Evolutionary conservation across 2,329 filamentous ascomycete genomes (phyloP).

Genomic region (Lecanosticta acicola): DNA sequence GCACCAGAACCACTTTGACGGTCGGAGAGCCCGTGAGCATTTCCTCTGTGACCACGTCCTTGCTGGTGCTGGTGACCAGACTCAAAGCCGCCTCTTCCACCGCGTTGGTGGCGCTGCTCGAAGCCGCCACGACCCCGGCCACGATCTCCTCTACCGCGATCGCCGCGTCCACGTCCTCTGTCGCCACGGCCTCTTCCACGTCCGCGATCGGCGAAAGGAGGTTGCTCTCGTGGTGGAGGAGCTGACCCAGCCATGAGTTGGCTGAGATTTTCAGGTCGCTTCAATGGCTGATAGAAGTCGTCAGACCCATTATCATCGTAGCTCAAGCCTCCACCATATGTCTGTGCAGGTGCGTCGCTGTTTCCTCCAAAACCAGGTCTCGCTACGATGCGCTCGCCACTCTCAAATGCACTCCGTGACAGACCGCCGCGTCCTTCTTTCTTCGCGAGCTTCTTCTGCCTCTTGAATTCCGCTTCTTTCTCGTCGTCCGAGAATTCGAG

Average conservation of each 20-base stretch:
- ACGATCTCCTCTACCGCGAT: conserved; percentile 22
- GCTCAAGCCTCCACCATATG: conserved; percentile 25
- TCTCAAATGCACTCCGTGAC: conserved; percentile 18
- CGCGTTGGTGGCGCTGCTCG: conserved; percentile 12
- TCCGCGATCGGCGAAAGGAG: conserved; percentile 30
- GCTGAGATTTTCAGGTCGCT: conserved; percentile 43
- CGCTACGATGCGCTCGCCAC: conserved; percentile 4
- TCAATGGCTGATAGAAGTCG: conserved; percentile 45
- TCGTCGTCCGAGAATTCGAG: conserved; percentile 97
- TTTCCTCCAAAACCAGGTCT: conserved; percentile 10
- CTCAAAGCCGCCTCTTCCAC: conserved; percentile 11
- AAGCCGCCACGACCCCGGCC: conserved; percentile 17
- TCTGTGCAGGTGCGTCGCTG: conserved; percentile 21
- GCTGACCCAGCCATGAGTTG: conserved; percentile 39
- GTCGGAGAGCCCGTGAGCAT: conserved; percentile 25
- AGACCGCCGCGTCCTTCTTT: conserved; percentile 23
- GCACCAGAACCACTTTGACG: conserved; percentile 17
- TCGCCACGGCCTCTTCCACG: conserved; percentile 31
- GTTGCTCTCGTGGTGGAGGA: conserved; percentile 23
- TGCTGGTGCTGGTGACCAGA: conserved; percentile 4
- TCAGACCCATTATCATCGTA: conserved; percentile 41
- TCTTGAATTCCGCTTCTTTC: conserved; percentile 59
- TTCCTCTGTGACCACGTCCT: conserved; percentile 12
- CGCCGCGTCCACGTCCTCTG: conserved; percentile 26
- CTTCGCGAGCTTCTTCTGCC: conserved; percentile 32